phyloP scores from a whole-genome alignment of 2,329 filamentous ascomycete species.

The Helminthosporium solani region DNA sequence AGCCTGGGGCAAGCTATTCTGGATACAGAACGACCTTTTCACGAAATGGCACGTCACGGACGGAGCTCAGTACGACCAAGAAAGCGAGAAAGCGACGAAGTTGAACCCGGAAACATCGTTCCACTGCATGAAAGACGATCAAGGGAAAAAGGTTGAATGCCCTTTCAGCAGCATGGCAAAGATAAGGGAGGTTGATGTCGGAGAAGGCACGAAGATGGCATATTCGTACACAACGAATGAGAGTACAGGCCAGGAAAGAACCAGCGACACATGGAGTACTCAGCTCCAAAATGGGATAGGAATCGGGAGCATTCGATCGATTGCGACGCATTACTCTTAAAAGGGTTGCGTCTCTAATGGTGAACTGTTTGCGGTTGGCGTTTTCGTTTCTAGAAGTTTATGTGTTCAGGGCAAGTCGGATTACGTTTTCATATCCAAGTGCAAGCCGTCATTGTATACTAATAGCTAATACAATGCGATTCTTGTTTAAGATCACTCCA shows the following conservation, averaged over 20 bases:
- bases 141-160: conserved; percentile 1
- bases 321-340: background rate
- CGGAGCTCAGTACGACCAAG: conserved; percentile 4
- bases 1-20: conserved; percentile 6
- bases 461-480: too few species aligned
- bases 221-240: background rate
- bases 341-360: too few species aligned
- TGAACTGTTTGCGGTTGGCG: too few species aligned
- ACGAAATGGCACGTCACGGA: conserved; percentile 7
- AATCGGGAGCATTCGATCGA: background rate
- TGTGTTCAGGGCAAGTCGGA: too few species aligned
- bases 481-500: too few species aligned
- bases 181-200: background rate
- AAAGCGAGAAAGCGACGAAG: conserved; percentile 2
- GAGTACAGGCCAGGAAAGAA: background rate
- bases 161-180: conserved; percentile 3
- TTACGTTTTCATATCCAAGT: too few species aligned
- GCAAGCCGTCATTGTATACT: too few species aligned
- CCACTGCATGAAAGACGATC: conserved; percentile 1
- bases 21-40: conserved; percentile 12
- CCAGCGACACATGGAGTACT: background rate
- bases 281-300: background rate
- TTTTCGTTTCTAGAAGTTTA: too few species aligned
- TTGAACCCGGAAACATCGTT: background rate
- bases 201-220: background rate